These are phyloP conservation scores for Boletales sp. DNA, from an alignment of 768 basidiomycete genomes.

Conservation along the genomic window DNA sequence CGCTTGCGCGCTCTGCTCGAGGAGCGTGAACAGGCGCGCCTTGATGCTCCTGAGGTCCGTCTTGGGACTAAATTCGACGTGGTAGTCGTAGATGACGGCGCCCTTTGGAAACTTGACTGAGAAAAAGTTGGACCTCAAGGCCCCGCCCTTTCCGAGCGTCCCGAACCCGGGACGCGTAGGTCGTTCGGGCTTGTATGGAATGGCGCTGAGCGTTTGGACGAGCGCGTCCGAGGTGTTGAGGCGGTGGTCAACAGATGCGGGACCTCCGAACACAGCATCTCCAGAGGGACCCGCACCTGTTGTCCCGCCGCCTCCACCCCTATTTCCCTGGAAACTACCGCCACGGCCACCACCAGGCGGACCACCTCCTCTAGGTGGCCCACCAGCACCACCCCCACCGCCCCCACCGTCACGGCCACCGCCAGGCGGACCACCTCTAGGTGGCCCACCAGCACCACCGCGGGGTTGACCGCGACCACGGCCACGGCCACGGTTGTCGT, in stretches of 20 bases:
- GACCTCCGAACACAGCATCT: constrained; percentile 28
- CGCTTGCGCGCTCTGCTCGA: constrained; percentile 34
- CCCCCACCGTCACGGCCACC: constrained; percentile 21
- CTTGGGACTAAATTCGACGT: constrained; percentile 35
- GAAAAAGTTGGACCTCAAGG: constrained; percentile 51
- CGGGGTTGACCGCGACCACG: constrained; percentile 15
- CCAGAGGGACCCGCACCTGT: constrained; percentile 23
- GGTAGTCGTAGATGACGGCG: constrained; percentile 43
- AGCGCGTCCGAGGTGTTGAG: constrained; percentile 27
- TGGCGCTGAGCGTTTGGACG: constrained; percentile 26
- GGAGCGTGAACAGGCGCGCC: constrained; percentile 39
- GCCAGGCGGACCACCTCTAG: background rate
- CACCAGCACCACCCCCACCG: constrained; percentile 7
- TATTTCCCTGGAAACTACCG: constrained; percentile 13
- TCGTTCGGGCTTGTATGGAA: constrained; percentile 31
- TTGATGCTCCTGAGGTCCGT: constrained; percentile 36
- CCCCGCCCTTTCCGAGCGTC: constrained; percentile 35
- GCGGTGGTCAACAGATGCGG: constrained; percentile 33
- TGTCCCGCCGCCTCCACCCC: constrained; percentile 27
- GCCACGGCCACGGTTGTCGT: constrained; percentile 14
- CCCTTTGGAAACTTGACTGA: constrained; percentile 37
- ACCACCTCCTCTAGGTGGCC: background rate
- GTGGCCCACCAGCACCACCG: constrained; percentile 4
- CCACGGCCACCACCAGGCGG: constrained; percentile 1
- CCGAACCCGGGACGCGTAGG: constrained; percentile 49